Conservation (phyloP, 495 filamentous ascomycete genomes). For the Amniculicola lignicola region DNA sequence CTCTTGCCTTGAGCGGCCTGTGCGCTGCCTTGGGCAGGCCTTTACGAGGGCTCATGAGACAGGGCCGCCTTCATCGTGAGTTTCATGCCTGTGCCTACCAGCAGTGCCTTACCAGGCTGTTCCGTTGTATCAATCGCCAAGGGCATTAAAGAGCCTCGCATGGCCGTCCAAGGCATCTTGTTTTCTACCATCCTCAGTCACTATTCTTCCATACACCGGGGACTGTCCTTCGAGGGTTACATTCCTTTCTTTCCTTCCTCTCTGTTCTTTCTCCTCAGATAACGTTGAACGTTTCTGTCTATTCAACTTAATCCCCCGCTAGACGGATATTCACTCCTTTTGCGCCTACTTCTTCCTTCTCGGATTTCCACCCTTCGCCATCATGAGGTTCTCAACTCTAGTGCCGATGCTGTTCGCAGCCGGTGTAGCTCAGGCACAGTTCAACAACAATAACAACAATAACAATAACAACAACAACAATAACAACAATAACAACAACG, state of each 20-base stretch:
- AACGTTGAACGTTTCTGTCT: constrained; percentile 38
- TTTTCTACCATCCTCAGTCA: constrained; percentile 33
- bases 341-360: constrained; percentile 12
- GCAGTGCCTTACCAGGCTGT: constrained; percentile 20
- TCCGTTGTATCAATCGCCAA: constrained; percentile 26
- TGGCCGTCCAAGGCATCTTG: constrained; percentile 20
- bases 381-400: constrained; percentile 30
- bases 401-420: constrained; percentile 30
- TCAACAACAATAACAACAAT: constrained; percentile 13
- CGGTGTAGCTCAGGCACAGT: constrained; percentile 27
- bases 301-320: constrained; percentile 30
- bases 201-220: constrained; percentile 15
- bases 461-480: constrained; percentile 19
- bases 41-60: constrained; percentile 30
- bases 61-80: constrained; percentile 33
- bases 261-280: constrained; percentile 29
- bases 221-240: constrained; percentile 32
- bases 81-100: constrained; percentile 30
- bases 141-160: constrained; percentile 25
- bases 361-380: not conserved
- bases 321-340: constrained; percentile 35
- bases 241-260: constrained; percentile 34
- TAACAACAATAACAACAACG: constrained; percentile 14
- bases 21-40: constrained; percentile 12
- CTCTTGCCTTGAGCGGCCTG: constrained; percentile 22